A percentile compares a stretch with the other conserved stretches of the same genome.
phyloP scores from a whole-genome alignment of 169 alveolate genomes.

The Cryptosporidium muris region DNA sequence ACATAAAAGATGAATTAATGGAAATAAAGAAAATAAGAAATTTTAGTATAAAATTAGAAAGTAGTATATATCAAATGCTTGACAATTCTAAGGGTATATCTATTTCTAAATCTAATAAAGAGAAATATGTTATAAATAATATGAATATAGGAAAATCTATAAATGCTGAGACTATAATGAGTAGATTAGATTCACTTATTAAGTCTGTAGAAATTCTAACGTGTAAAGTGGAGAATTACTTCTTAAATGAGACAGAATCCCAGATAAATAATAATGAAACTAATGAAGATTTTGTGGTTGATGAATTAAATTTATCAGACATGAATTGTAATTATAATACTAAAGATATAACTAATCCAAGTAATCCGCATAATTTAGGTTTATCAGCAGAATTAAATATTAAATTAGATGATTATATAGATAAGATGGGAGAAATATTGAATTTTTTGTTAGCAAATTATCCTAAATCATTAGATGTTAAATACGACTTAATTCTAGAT shows the following conservation, averaged over 20 bases:
- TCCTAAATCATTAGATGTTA: no score
- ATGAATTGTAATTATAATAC: no score
- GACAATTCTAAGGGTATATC: neutral
- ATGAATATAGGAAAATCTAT: neutral
- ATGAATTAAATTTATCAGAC: neutral
- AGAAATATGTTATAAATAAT: neutral
- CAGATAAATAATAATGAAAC: neutral
- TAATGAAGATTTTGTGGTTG: neutral
- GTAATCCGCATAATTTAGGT: no score
- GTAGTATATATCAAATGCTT: neutral
- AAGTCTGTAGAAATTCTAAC: conserved; percentile 15
- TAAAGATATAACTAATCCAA: no score
- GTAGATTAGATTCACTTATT: conserved; percentile 15
- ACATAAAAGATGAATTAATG: neutral
- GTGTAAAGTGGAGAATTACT: conserved; percentile 8
- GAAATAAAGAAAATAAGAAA: no score
- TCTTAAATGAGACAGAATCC: neutral
- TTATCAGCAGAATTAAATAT: no score
- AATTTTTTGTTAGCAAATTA: no score
- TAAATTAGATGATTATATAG: no score
- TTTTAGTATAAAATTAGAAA: no score
- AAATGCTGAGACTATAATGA: neutral
- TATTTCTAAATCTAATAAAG: neutral
- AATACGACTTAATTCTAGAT: no score
- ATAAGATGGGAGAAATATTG: no score